These are phyloP conservation scores for Trichoderma atroviride DNA, from an alignment of 2,329 filamentous ascomycete species.

Conservation along the genomic window DNA sequence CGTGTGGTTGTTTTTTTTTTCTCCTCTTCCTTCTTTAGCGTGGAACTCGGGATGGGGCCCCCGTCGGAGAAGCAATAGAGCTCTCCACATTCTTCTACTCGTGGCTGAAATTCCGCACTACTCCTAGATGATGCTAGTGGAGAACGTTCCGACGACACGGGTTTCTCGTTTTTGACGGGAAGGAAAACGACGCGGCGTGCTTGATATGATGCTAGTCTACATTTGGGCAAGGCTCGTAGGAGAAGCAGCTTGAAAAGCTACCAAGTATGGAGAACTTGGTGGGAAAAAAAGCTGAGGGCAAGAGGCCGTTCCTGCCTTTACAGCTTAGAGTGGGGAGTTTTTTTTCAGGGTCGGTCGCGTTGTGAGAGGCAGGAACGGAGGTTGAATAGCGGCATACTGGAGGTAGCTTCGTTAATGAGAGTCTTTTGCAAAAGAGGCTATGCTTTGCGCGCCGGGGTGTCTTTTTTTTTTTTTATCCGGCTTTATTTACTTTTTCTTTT, in stretches of 20 bases:
- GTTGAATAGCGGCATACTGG: neutral
- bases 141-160: constrained; percentile 15
- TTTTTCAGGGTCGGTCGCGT: neutral
- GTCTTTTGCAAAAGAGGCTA: neutral
- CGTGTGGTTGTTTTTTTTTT: neutral
- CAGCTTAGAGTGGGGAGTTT: neutral
- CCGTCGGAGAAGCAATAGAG: neutral
- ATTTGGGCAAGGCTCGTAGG: neutral
- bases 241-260: neutral
- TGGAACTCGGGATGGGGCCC: neutral
- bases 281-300: neutral
- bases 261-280: neutral
- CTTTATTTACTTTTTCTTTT: neutral
- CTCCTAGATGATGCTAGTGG: neutral
- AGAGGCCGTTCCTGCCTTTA: neutral
- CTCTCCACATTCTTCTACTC: constrained; percentile 6
- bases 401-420: neutral
- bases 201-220: neutral
- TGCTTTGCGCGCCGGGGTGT: constrained; percentile 1
- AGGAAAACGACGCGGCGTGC: constrained; percentile 28
- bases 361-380: constrained; percentile 7
- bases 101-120: neutral
- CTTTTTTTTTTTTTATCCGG: neutral
- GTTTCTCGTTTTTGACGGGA: constrained; percentile 18
- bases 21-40: neutral